Base-by-base conservation (phyloP, 1,284 basidiomycete species). In the Heterobasidion annosum region DNA sequence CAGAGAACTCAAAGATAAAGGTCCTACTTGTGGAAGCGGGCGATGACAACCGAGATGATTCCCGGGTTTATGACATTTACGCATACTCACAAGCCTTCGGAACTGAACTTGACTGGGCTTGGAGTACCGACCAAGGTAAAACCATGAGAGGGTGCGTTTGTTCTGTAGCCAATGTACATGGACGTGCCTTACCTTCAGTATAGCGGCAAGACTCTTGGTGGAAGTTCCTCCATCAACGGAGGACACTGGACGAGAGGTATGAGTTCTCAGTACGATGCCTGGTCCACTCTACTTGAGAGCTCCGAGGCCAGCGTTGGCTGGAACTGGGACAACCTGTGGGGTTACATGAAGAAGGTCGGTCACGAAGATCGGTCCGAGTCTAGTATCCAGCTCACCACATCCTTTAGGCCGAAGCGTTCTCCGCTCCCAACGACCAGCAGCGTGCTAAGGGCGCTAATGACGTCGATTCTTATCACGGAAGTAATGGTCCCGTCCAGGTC, bases 1-100 rank as follows among this genome's bases (percentile, higher is more conserved):
- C 81, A 0, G 83, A 85, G 61, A 75, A 86, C 59, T 63, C 78
- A 1, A 60, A 62, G 8, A 67, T 74, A 50, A 75, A 74, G 1
- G 72, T 85, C 9, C 70, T 83, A n/a, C 66, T 83, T 50, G 72
- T 85, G 56, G 82, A 85, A 62, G 81, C 76, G 1, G 82, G 83
- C 7, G 65, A 66, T 10, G 78, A 81, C 60, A 68, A 78, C 58
- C 69, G 79, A 32, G 63, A 66, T 2, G 71, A 81, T 61, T 63
- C 72, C 4, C 61, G 70, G 7, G 68, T 81, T 0, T 79, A 74
- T 54, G 75, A 80, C 58, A 70, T 80, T 34, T 76, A 77, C 61
- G 62, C 68, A 35, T 83, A 77, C 59, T 68, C 73, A 8, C 60
- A 70, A 25, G 75, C 74, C 2, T 80, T 80, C 59, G 68, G 68